Evolutionary conservation across 805 yeast genomes (phyloP), one percentile per base, ranked within the genome.

Genomic region (Saturnispora ahearnii): DNA sequence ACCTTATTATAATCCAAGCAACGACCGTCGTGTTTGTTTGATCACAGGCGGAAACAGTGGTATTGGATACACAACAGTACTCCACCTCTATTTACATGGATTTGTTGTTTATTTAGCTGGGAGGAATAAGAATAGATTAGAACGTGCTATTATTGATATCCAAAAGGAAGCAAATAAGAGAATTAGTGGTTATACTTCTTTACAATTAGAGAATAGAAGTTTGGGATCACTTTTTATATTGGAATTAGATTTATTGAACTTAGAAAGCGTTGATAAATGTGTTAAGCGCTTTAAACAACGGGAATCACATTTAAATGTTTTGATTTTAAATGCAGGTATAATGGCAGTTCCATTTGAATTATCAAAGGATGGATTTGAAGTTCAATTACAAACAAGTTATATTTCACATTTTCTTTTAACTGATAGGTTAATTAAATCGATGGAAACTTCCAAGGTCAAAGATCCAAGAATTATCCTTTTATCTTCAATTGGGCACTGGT

Each of bases 11-110:
- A 70, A 84, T 56, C 89, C 89, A 0, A 53, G 56, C 1, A 53
- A 54, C 3, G 78, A 75, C 28, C 71, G 86, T 41, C 73, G 79
- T 50, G 81, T 84, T 4, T 89, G 87, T 2, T 67, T 87, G 6
- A 79, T 87, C 30, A 82, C 93, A 0, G 95, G 95, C 2, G 95
- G 93, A 5, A 84, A 82, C 57, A 76, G 84, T 50, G 96, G 95
- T 0, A 77, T 85, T 18, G 96, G 96, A 10, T 87, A 77, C 71
- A 84, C 73, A 61, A 81, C 90, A 0, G 87, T 80, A 8, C 69
- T 86, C 24, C 90, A 86, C 59, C 71, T 87, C 5, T 86, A 82
- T 59, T 69, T 85, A 46, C 96, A 87, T 63, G 96, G 96, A 0
- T 84, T 76, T 61, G 69, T 73, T 8, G 82, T 87, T 3, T 87